Base-by-base conservation (phyloP, 257 asterid genomes). In the Mentha longifolia region DNA sequence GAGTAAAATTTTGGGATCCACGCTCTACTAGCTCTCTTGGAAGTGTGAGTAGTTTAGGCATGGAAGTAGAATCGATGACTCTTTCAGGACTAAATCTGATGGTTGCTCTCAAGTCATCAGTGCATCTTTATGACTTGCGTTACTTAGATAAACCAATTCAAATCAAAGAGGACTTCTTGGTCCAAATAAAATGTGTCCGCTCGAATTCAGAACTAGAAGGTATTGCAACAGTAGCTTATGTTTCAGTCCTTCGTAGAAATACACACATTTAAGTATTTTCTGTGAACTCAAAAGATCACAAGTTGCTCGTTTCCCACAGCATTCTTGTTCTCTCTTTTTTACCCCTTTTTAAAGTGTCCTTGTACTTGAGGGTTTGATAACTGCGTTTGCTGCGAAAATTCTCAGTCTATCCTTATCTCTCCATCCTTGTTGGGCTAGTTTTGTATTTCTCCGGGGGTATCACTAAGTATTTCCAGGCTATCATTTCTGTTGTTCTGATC, bases 1-100 rank as follows among this genome's bases (percentile, higher is more conserved):
- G 83, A 77, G 78, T 95, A 14, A 86, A 74, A 75, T 81, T 90
- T 64, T 95, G 98, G 98, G 99, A 95, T 85, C 77, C 85, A 31
- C 90, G 95, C 39, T 73, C 85, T 58, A 52, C 76, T 39, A 66
- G 61, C 67, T 70, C 89, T 61, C 50, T 64, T 56, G 83, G 83
- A 76, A 79, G 84, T 79, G 77, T 87, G 86, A 79, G 76, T 71
- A 79, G 78, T 70, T 52, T 76, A 42, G 76, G 62, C 33, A 65
- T 69, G 75, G 94, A 79, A 75, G 95, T 82, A 55, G 95, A 87
- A 78, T 89, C 98, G 35, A 76, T 95, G 79, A 79, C 98, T 42
- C 84, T 92, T 41, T 80, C 85, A 41, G 95, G 87, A 16, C 82
- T 78, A 62, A 81, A 54, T 71, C 84, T 95, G 88, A 81, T 81